Evolutionary conservation across 768 basidiomycete species (phyloP).

Genomic region (Chalciporus chontae): DNA sequence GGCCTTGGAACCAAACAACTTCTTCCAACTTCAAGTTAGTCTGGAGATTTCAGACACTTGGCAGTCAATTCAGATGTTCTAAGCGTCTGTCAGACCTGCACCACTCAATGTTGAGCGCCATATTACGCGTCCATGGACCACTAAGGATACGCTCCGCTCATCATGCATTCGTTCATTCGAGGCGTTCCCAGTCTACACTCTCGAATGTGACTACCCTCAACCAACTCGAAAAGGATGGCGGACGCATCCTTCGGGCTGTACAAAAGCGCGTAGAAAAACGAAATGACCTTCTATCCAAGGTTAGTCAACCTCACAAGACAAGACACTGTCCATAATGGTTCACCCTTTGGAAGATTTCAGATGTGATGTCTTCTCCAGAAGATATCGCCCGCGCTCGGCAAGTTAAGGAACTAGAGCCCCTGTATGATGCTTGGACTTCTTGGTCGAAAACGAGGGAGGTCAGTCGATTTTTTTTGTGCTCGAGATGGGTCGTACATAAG

Average conservation of each 20-base stretch:
- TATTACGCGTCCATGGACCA: constrained; percentile 12
- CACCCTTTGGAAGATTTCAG: constrained; percentile 41
- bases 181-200: constrained; percentile 10
- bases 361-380: constrained; percentile 48
- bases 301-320: constrained; percentile 13
- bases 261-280: constrained; percentile 52
- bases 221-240: constrained; percentile 41
- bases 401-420: constrained; percentile 64
- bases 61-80: neutral
- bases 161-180: constrained; percentile 8
- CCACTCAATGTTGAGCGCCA: constrained; percentile 9
- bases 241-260: constrained; percentile 52
- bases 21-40: neutral
- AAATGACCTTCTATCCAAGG: constrained; percentile 42
- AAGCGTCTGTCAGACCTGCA: neutral
- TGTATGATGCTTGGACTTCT: constrained; percentile 64
- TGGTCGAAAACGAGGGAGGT: constrained; percentile 62
- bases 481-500: constrained; percentile 10
- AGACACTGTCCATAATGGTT: neutral
- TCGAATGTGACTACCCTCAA: constrained; percentile 13
- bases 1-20: constrained; percentile 15
- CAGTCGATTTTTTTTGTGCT: constrained; percentile 17
- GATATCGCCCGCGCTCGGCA: constrained; percentile 58
- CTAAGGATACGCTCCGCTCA: constrained; percentile 11
- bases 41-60: neutral